Evolutionary conservation across 345 rosid genomes (phyloP).

Genomic region (Kandelia obovata): DNA sequence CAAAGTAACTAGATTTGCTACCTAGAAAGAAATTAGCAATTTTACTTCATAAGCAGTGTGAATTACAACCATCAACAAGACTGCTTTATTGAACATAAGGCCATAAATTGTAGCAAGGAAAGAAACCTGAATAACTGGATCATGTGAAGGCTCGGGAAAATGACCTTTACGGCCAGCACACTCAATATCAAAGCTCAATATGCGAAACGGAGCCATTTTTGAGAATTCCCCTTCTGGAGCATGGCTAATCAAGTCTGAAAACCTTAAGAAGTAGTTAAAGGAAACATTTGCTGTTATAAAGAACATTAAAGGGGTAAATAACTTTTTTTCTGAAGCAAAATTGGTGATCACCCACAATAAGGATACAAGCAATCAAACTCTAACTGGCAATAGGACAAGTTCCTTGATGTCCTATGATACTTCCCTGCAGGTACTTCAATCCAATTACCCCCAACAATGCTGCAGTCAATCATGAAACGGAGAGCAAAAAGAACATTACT

Average conservation of each 20-base stretch:
- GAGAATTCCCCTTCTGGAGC: constrained; percentile 87
- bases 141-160: constrained; percentile 97
- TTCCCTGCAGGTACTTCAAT: constrained; percentile 87
- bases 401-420: constrained; percentile 61
- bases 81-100: constrained; percentile 6
- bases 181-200: constrained; percentile 96
- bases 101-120: constrained; percentile 6
- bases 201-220: constrained; percentile 98
- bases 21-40: constrained; percentile 42
- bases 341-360: constrained; percentile 15
- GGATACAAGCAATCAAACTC: constrained; percentile 98
- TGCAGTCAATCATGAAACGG: constrained; percentile 91
- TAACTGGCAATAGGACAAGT: constrained; percentile 71
- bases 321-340: constrained; percentile 11
- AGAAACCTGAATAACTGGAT: constrained; percentile 93
- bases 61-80: constrained; percentile 11
- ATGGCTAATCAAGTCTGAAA: constrained; percentile 79
- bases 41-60: constrained; percentile 20
- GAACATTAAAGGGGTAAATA: constrained; percentile 2
- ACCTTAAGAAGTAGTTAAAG: constrained; percentile 48
- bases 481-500: constrained; percentile 92
- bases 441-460: constrained; percentile 96
- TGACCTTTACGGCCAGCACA: constrained; percentile 99
- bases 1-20: constrained; percentile 88
- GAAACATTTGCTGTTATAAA: constrained; percentile 18